phyloP scores from a whole-genome alignment of 441 rosid genomes.

The Syzygium malaccense region DNA sequence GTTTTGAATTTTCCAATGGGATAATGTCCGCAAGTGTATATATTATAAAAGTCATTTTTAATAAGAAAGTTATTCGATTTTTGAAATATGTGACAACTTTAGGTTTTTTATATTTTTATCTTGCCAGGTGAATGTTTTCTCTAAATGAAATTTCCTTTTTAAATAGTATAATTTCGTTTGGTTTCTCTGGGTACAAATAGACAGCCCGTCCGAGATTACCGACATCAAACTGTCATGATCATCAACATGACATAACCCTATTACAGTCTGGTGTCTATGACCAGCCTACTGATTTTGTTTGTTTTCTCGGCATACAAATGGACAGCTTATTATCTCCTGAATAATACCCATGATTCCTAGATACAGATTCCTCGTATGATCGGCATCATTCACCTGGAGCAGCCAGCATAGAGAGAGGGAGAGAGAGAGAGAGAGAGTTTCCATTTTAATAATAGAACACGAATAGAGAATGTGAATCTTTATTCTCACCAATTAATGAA shows the following conservation, averaged over 20 bases:
- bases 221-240: background rate
- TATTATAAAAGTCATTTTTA: background rate
- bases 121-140: rapidly evolving
- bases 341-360: background rate
- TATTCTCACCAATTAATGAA: background rate
- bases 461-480: background rate
- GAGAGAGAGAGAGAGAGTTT: background rate
- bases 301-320: background rate
- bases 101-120: rapidly evolving
- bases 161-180: background rate
- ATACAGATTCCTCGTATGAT: background rate
- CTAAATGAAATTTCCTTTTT: background rate
- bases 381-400: background rate
- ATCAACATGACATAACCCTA: background rate
- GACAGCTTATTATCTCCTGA: background rate
- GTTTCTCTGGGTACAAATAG: background rate
- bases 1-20: background rate
- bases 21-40: background rate
- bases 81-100: rapidly evolving
- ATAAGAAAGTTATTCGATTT: background rate
- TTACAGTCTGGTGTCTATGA: background rate
- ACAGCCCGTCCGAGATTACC: background rate
- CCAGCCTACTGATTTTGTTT: background rate
- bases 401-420: background rate
- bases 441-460: background rate